Percentiles rank a stretch among this genome's conserved stretches.
Evolutionary conservation across 306 rosid species (phyloP).

Genomic region (Fragaria vesca): DNA sequence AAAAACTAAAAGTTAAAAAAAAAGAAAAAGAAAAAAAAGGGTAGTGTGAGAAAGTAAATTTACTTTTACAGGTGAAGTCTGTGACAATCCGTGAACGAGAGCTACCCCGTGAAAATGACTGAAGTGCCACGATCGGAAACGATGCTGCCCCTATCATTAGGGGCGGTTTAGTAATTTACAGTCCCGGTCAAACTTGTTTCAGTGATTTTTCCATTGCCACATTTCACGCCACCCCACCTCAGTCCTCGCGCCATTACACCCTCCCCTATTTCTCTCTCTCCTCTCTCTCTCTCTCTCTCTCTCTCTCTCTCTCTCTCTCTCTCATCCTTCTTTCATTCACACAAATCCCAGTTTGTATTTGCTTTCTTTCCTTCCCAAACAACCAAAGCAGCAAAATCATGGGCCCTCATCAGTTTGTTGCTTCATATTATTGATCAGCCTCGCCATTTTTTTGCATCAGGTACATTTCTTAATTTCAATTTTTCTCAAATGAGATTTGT

Average conservation of each 20-base stretch:
- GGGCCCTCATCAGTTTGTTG: background rate
- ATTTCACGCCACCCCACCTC: conserved; percentile 17
- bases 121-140: background rate
- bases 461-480: background rate
- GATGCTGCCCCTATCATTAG: background rate
- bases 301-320: conserved; percentile 3
- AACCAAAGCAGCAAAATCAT: background rate
- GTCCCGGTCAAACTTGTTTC: background rate
- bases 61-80: background rate
- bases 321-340: background rate
- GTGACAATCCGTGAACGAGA: conserved; percentile 1
- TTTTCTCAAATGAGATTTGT: background rate
- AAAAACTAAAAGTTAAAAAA: background rate
- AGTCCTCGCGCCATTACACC: conserved; percentile 31
- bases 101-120: background rate
- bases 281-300: conserved; percentile 3
- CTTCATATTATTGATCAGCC: conserved; percentile 4
- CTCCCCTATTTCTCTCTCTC: conserved; percentile 2
- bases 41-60: background rate
- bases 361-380: background rate
- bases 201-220: conserved; percentile 2
- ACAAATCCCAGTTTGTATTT: background rate
- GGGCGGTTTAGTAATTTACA: background rate
- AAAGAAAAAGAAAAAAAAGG: background rate
- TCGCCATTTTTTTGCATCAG: conserved; percentile 14